Evolutionary conservation across 2,329 filamentous ascomycete genomes (phyloP).

Genomic region (Diaporthe batatas): DNA sequence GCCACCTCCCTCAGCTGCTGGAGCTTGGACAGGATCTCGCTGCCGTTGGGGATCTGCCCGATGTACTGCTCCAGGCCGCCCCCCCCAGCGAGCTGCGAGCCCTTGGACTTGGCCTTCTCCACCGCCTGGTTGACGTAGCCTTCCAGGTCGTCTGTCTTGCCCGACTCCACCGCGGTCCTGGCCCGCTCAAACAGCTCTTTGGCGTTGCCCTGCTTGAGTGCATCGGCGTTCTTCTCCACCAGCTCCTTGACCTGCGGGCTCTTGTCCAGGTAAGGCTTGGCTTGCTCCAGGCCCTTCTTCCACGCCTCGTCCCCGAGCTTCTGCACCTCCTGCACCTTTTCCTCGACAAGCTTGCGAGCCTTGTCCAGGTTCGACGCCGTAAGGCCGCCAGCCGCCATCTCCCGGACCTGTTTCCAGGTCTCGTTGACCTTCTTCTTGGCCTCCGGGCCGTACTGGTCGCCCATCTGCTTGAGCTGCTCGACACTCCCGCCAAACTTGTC

Average conservation of each 20-base stretch:
- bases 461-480: constrained; percentile 77
- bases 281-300: constrained; percentile 78
- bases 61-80: constrained; percentile 72
- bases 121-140: constrained; percentile 71
- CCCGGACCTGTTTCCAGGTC: constrained; percentile 76
- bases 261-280: constrained; percentile 80
- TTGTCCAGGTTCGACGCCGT: constrained; percentile 65
- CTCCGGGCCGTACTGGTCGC: constrained; percentile 78
- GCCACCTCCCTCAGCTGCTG: constrained; percentile 74
- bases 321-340: constrained; percentile 76
- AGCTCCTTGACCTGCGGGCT: constrained; percentile 81
- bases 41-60: constrained; percentile 74
- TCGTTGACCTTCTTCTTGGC: constrained; percentile 82
- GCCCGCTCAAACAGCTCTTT: constrained; percentile 74
- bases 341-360: constrained; percentile 73
- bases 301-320: constrained; percentile 79
- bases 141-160: constrained; percentile 70
- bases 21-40: constrained; percentile 75
- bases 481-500: constrained; percentile 78
- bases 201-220: constrained; percentile 76
- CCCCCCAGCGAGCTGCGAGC: constrained; percentile 53
- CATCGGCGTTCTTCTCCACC: constrained; percentile 77
- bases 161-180: constrained; percentile 71
- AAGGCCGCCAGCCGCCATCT: constrained; percentile 73
- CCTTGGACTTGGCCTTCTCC: constrained; percentile 70